A percentile compares a stretch with the other conserved stretches of the same genome.
Evolutionary conservation across 1,284 basidiomycete genomes (phyloP).

Genomic region (Cryptococcus sp.): DNA sequence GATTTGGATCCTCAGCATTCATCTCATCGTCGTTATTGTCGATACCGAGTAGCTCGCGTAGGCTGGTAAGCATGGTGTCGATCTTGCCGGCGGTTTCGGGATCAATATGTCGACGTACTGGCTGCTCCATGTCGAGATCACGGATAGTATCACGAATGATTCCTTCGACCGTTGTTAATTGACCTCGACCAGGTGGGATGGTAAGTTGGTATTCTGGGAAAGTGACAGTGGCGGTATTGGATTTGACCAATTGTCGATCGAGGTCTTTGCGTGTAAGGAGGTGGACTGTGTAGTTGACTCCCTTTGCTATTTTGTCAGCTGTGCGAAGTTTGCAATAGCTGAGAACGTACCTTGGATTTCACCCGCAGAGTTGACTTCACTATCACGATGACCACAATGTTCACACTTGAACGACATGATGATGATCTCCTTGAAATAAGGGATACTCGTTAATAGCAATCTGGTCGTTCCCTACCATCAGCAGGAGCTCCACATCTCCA

Average conservation of each 20-base stretch:
- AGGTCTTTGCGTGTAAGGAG: constrained; percentile 74
- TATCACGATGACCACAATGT: constrained; percentile 85
- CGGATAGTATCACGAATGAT: constrained; percentile 77
- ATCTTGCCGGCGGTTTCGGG: constrained; percentile 74
- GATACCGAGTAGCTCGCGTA: constrained; percentile 67
- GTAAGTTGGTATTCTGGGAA: constrained; percentile 90
- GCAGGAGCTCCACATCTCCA: too few relatives aligned
- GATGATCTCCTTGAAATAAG: constrained; percentile 93
- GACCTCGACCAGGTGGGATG: constrained; percentile 81
- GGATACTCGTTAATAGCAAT: constrained; percentile 89
- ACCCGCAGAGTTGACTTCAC: constrained; percentile 91
- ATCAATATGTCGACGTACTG: constrained; percentile 77
- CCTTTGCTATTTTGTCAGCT: constrained; percentile 44
- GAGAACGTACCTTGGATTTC: constrained; percentile 68
- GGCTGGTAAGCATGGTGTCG: constrained; percentile 63
- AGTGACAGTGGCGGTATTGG: constrained; percentile 70
- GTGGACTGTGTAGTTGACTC: constrained; percentile 70
- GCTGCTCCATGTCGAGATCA: constrained; percentile 81
- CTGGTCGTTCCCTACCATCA: constrained; percentile 73
- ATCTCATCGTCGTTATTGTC: constrained; percentile 55
- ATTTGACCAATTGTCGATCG: constrained; percentile 91
- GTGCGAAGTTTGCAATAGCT: background rate
- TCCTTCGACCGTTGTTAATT: constrained; percentile 94
- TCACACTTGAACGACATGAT: constrained; percentile 95
- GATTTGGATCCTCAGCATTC: constrained; percentile 30